These are phyloP conservation scores for Sordariomycetes sp. DNA, from an alignment of 2,329 filamentous ascomycete genomes.

Conservation along the genomic window DNA sequence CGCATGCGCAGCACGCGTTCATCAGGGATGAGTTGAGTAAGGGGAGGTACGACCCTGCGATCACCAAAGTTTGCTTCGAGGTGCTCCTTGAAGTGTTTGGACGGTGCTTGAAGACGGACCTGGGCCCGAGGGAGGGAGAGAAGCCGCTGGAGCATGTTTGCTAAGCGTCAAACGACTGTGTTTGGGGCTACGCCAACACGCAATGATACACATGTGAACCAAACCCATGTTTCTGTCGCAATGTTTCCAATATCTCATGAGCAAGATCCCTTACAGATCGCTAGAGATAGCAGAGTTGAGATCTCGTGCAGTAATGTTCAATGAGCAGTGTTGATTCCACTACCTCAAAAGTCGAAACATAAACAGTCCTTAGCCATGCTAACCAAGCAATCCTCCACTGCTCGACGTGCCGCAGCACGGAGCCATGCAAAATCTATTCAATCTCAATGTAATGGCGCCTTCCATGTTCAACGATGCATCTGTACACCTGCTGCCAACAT, in stretches of 20 bases:
- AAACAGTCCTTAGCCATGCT: no score
- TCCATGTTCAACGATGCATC: not conserved
- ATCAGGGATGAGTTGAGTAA: slow-evolving; percentile 89
- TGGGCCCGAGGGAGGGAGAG: slow-evolving; percentile 59
- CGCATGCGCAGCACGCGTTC: slow-evolving; percentile 93
- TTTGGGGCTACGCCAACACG: no score
- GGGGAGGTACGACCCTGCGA: slow-evolving; percentile 83
- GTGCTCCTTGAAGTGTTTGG: slow-evolving; percentile 81
- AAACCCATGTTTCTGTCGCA: no score
- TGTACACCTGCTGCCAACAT: no score
- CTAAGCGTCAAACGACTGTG: no score
- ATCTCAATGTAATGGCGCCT: not conserved
- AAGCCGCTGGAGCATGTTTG: slow-evolving; percentile 64
- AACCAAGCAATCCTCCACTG: no score
- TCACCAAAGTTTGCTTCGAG: slow-evolving; percentile 84
- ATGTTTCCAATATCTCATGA: no score
- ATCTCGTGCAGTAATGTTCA: no score
- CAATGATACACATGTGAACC: no score
- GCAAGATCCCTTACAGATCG: no score
- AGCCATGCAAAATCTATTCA: not conserved
- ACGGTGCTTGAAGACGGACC: slow-evolving; percentile 65
- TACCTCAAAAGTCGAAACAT: not conserved
- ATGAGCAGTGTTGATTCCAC: not conserved
- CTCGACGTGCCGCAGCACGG: not conserved
- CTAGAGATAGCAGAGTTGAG: no score